Percentiles rank a stretch among this genome's conserved stretches.
phyloP scores from a whole-genome alignment of 2,329 filamentous ascomycete species.

The Pyrenophora teres region DNA sequence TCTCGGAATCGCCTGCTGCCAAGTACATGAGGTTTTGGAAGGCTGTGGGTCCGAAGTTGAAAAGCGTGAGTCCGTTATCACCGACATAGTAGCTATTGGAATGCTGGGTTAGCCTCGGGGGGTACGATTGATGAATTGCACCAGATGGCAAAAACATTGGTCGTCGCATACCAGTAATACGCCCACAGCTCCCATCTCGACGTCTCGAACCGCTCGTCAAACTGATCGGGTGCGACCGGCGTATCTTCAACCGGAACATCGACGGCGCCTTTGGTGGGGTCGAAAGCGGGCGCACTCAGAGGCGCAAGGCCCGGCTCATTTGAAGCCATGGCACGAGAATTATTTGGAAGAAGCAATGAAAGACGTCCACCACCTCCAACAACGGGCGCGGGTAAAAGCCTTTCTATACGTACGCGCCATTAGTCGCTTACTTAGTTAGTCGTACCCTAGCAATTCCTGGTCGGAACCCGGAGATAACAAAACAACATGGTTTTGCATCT shows the following conservation, averaged over 20 bases:
- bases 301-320: constrained; percentile 32
- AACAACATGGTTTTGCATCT: neutral
- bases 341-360: neutral
- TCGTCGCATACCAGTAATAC: constrained; percentile 54
- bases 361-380: neutral
- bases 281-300: constrained; percentile 25
- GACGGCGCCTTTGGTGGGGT: constrained; percentile 27
- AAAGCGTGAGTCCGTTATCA: constrained; percentile 64
- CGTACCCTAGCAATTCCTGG: constrained; percentile 12
- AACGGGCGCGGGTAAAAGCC: constrained; percentile 2
- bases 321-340: constrained; percentile 17
- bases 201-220: constrained; percentile 59
- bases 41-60: constrained; percentile 56
- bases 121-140: neutral
- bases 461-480: constrained; percentile 12
- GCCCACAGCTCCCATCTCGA: constrained; percentile 61
- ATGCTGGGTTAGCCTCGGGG: constrained; percentile 3
- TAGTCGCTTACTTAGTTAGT: constrained; percentile 6
- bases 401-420: constrained; percentile 8
- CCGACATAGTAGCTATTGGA: constrained; percentile 64
- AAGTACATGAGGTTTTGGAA: constrained; percentile 68
- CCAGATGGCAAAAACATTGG: neutral
- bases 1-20: constrained; percentile 60
- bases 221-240: constrained; percentile 59
- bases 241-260: constrained; percentile 38